These are phyloP conservation scores for Zancudomyces culisetae DNA, from an alignment of 371 early-diverging fungal species.

Conservation along the genomic window DNA sequence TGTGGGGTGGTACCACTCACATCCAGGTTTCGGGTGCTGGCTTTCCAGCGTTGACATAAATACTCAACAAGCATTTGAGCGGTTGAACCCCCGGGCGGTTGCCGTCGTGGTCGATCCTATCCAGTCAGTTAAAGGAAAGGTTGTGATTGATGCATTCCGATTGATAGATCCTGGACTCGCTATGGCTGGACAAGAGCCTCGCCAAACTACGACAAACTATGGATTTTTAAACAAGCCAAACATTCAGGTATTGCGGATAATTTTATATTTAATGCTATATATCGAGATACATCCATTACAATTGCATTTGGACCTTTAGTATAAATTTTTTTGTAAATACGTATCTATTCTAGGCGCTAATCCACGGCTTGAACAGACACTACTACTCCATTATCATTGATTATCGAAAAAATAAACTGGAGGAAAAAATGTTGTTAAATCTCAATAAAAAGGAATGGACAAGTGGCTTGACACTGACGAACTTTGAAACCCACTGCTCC, in stretches of 20 bases:
- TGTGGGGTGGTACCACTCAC: constrained; percentile 99
- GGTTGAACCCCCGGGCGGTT: constrained; percentile 90
- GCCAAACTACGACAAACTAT: constrained; percentile 98
- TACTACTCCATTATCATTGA: constrained; percentile 99
- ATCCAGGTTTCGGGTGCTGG: constrained; percentile 99
- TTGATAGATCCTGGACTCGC: constrained; percentile 81
- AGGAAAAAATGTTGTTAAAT: constrained; percentile 98
- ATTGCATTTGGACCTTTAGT: too few species aligned
- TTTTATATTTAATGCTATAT: too few species aligned
- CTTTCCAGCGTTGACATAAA: constrained; percentile 98
- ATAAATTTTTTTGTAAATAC: too few species aligned
- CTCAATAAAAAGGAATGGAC: constrained; percentile 99
- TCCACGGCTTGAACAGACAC: constrained; percentile 98
- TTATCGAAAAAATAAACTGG: constrained; percentile 97
- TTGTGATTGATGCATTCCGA: constrained; percentile 99
- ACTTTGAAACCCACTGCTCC: constrained; percentile 60
- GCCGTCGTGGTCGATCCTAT: constrained; percentile 99
- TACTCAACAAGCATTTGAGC: constrained; percentile 98
- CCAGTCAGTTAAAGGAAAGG: constrained; percentile 99
- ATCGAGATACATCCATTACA: neutral
- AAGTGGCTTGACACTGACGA: constrained; percentile 74
- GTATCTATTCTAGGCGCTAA: constrained; percentile 86
- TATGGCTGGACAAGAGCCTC: constrained; percentile 88
- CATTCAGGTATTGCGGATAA: constrained; percentile 41
- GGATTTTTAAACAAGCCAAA: constrained; percentile 98